Evolutionary conservation across 768 basidiomycete species (phyloP).

Genomic region (Agaricus sinodeliciosus): DNA sequence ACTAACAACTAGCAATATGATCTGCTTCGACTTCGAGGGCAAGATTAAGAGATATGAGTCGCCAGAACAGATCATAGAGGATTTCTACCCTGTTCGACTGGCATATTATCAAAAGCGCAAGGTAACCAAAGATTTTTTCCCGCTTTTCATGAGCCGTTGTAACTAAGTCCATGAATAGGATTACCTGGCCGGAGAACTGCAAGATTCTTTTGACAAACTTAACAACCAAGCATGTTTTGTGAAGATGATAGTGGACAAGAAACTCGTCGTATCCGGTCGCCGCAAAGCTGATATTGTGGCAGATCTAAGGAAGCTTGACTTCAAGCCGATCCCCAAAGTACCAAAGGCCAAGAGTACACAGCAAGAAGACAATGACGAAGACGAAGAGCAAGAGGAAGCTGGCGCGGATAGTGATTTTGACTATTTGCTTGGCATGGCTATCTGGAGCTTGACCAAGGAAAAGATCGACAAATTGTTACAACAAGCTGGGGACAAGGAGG

Average conservation of each 20-base stretch:
- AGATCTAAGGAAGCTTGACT: conserved; percentile 78
- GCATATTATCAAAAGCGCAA: conserved; percentile 96
- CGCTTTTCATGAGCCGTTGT: conserved; percentile 6
- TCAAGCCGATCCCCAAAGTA: conserved; percentile 88
- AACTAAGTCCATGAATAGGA: conserved; percentile 44
- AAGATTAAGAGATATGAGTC: conserved; percentile 92
- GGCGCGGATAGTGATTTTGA: conserved; percentile 66
- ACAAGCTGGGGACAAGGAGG: conserved; percentile 79
- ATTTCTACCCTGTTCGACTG: conserved; percentile 86
- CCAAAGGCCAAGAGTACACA: conserved; percentile 57
- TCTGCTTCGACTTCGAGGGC: conserved; percentile 93
- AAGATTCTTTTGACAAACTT: conserved; percentile 73
- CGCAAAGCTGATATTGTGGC: conserved; percentile 82
- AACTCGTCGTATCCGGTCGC: conserved; percentile 78
- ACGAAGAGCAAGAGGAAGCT: conserved; percentile 39
- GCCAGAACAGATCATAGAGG: conserved; percentile 87
- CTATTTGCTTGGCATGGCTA: conserved; percentile 91
- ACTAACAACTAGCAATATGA: conserved; percentile 94
- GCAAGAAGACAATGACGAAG: conserved; percentile 41
- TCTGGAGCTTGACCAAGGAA: conserved; percentile 91
- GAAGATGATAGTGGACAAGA: conserved; percentile 87
- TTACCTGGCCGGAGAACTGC: conserved; percentile 75
- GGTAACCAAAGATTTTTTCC: conserved; percentile 31
- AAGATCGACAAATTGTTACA: conserved; percentile 84
- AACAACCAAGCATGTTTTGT: conserved; percentile 96